Base-by-base conservation (phyloP, 495 filamentous ascomycete species). In the Xanthoparmelia taractica region DNA sequence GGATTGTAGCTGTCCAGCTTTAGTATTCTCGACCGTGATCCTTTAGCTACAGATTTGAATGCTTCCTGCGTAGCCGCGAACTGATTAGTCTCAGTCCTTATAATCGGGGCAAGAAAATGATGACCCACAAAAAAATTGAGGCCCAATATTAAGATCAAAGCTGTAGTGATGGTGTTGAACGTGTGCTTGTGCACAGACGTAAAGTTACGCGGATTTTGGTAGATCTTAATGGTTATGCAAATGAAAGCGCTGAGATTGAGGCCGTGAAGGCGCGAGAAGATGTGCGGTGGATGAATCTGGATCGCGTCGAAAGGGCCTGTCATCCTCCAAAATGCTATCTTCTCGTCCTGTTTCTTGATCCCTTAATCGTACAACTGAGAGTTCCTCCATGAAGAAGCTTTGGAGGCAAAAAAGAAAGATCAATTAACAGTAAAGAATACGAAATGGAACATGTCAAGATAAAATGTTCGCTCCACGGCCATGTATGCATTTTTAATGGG, bases 21-120 rank as follows among this genome's bases (percentile, higher is more conserved):
- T 17, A 63, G 12, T 33, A 66, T 58, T 52, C 31, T 63, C 45
- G n/a, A 40, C 47, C 29, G 13, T 17, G 23, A 58, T n/a, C 37
- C 64, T 63, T 63, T 68, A 1, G 66, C 66, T 25, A 66, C 23
- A 17, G 65, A 27, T 58, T 68, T 68, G 64, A 68, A 66, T 54
- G 57, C 66, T 63, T 68, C 66, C 57, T 60, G 47, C 29, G 11
- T 18, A 37, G 41, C 43, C 38, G 36, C 7, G 20, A n/a, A 20
- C 38, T 0, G 5, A 41, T 60, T 0, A 64, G 57, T 37, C 41
- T 58, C 6, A 17, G 10, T 10, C 2, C 37, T 56, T 45, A 11
- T 40, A 13, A 7, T 8, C 29, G 15, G 31, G 54, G 31, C 34
- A 6, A 4, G 10, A 23, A 18, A 2, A 1, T 29, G 55, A 58